Conservation (phyloP, 176 grass and related monocot species). For the Zoysia japonica region DNA sequence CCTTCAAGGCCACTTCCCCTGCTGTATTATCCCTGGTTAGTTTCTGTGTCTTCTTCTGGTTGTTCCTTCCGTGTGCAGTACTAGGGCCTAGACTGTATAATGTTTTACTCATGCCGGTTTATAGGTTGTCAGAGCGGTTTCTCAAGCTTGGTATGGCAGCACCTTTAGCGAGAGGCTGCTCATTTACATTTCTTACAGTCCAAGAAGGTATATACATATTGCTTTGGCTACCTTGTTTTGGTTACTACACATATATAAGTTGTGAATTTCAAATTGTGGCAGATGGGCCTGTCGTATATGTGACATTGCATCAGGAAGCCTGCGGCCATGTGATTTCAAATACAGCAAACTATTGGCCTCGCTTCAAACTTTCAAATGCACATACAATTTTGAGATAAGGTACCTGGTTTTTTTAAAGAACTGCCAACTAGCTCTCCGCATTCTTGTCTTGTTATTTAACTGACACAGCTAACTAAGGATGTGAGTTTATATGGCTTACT, state of each 20-base stretch:
- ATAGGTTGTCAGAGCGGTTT: constrained; percentile 66
- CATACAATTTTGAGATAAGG: constrained; percentile 90
- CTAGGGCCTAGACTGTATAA: background rate
- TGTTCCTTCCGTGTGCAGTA: background rate
- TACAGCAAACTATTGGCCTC: constrained; percentile 68
- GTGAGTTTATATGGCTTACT: background rate
- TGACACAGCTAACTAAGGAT: constrained; percentile 2
- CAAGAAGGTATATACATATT: constrained; percentile 62
- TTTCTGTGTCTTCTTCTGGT: background rate
- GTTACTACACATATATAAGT: background rate
- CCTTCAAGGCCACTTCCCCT: constrained; percentile 78
- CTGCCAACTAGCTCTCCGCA: background rate
- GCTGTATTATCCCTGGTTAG: constrained; percentile 63
- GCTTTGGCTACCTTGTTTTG: background rate
- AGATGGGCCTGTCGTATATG: constrained; percentile 82
- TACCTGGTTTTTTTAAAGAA: constrained; percentile 21
- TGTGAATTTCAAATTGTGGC: constrained; percentile 18
- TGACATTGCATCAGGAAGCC: constrained; percentile 56
- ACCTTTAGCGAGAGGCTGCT: constrained; percentile 68
- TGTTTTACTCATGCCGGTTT: constrained; percentile 22
- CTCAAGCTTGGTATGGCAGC: constrained; percentile 60
- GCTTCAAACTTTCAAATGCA: constrained; percentile 93
- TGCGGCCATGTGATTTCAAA: constrained; percentile 87
- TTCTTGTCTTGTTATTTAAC: background rate
- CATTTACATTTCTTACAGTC: constrained; percentile 89